Evolutionary conservation across 2,329 filamentous ascomycete genomes (phyloP).

Genomic region (Daldinia sp.): DNA sequence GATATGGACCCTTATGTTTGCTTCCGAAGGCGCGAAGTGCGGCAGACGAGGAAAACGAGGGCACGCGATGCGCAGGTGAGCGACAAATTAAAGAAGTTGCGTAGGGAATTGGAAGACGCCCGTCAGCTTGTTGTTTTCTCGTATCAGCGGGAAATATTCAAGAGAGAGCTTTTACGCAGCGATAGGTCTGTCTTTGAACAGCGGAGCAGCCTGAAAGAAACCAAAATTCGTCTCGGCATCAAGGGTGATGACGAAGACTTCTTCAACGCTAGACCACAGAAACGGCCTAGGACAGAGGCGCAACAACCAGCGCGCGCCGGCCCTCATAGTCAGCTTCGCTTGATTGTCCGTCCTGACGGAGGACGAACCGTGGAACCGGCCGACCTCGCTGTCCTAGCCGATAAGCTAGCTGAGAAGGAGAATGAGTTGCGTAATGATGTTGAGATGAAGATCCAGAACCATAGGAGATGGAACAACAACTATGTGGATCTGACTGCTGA

Average conservation of each 20-base stretch:
- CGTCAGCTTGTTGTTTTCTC: constrained; percentile 81
- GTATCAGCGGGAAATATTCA: constrained; percentile 79
- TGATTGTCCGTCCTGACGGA: constrained; percentile 74
- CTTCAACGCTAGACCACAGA: constrained; percentile 87
- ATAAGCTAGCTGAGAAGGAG: constrained; percentile 81
- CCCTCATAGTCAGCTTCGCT: constrained; percentile 70
- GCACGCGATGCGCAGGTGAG: constrained; percentile 92
- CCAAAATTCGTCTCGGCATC: constrained; percentile 87
- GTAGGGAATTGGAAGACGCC: constrained; percentile 89
- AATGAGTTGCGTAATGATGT: constrained; percentile 83
- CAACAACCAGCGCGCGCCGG: constrained; percentile 66
- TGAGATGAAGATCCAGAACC: constrained; percentile 85
- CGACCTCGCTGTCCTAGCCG: constrained; percentile 79
- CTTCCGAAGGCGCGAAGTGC: constrained; percentile 92
- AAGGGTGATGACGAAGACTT: constrained; percentile 94
- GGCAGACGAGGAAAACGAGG: constrained; percentile 93
- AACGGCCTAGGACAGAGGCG: constrained; percentile 65
- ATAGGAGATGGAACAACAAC: constrained; percentile 89
- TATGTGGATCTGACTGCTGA: constrained; percentile 88
- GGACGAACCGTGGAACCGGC: constrained; percentile 73
- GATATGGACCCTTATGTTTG: constrained; percentile 98
- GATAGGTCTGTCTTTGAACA: constrained; percentile 86
- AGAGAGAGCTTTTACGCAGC: constrained; percentile 77
- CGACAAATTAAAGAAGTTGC: constrained; percentile 91
- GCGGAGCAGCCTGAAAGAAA: constrained; percentile 81